Conservation (phyloP, 2,329 filamentous ascomycete species). For the Diaporthe amygdali region DNA sequence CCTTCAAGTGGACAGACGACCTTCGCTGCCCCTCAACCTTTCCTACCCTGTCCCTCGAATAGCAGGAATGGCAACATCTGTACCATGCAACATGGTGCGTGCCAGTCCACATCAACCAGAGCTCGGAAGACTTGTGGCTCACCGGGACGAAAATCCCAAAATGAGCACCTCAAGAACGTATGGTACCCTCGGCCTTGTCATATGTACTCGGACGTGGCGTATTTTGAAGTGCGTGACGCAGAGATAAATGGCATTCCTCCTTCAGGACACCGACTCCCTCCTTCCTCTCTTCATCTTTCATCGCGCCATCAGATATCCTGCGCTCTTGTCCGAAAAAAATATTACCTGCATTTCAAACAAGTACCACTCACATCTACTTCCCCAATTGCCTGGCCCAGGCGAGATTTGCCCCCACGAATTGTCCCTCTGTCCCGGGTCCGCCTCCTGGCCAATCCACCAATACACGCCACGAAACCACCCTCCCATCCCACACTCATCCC, state of each 20-base stretch:
- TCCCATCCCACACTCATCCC: conserved; percentile 40
- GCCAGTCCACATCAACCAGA: background rate
- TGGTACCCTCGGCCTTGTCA: background rate
- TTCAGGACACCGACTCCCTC: conserved; percentile 13
- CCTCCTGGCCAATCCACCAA: conserved; percentile 26
- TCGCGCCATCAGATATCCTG: background rate
- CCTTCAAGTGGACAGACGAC: conserved; percentile 5
- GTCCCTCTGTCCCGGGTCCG: background rate
- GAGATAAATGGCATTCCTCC: conserved; percentile 26
- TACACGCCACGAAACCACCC: conserved; percentile 24
- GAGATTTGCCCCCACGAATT: conserved; percentile 18
- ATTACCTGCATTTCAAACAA: conserved; percentile 12
- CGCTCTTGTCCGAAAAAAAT: background rate
- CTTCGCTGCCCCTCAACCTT: background rate
- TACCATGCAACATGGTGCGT: conserved; percentile 3
- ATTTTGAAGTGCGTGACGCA: background rate
- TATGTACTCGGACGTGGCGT: background rate
- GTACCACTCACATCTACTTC: background rate
- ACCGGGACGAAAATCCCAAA: conserved; percentile 17
- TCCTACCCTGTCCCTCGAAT: background rate
- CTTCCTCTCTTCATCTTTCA: background rate
- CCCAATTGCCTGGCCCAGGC: background rate
- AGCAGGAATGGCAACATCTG: background rate
- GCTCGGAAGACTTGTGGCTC: conserved; percentile 8
- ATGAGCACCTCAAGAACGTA: background rate